phyloP scores from a whole-genome alignment of 352 stramenopile species.

The Phytophthora fragariaefolia region DNA sequence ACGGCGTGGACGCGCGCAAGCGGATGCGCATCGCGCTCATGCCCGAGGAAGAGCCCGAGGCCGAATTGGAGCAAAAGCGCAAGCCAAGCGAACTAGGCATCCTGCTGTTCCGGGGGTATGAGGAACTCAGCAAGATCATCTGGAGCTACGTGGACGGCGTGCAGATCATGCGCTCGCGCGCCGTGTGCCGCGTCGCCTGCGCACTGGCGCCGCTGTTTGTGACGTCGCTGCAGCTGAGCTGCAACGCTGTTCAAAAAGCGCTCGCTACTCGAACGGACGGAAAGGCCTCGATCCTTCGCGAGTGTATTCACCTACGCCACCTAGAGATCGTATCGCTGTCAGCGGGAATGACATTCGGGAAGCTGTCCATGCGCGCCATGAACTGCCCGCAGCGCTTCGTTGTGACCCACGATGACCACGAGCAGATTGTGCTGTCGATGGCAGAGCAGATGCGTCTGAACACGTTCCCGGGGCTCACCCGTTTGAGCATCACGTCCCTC shows the following conservation, averaged over 20 bases:
- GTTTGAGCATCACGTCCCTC: slow-evolving; percentile 77
- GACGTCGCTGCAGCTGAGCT: slow-evolving; percentile 79
- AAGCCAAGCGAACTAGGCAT: slow-evolving; percentile 45
- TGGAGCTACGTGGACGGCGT: slow-evolving; percentile 83
- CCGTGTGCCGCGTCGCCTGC: slow-evolving; percentile 53
- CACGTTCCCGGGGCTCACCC: slow-evolving; percentile 60
- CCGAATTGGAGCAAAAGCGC: slow-evolving; percentile 32
- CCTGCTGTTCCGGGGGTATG: slow-evolving; percentile 67
- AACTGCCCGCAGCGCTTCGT: slow-evolving; percentile 89
- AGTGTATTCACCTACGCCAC: slow-evolving; percentile 70
- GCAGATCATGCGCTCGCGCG: slow-evolving; percentile 78
- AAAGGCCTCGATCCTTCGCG: slow-evolving; percentile 52
- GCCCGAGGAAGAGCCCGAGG: slow-evolving; percentile 19
- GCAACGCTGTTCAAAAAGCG: slow-evolving; percentile 72
- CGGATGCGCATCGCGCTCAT: slow-evolving; percentile 32
- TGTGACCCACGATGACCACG: slow-evolving; percentile 88
- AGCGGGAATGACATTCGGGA: slow-evolving; percentile 82
- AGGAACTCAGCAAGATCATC: slow-evolving; percentile 74
- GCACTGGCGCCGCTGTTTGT: slow-evolving; percentile 66
- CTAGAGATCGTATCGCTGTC: slow-evolving; percentile 85
- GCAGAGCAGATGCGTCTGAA: slow-evolving; percentile 67
- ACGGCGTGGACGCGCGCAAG: slow-evolving; percentile 22
- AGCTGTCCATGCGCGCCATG: slow-evolving; percentile 84
- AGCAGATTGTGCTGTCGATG: slow-evolving; percentile 84
- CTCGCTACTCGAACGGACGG: slow-evolving; percentile 46